phyloP scores from a whole-genome alignment of 2,329 filamentous ascomycete species.

The Reticulascus tulasneorum region DNA sequence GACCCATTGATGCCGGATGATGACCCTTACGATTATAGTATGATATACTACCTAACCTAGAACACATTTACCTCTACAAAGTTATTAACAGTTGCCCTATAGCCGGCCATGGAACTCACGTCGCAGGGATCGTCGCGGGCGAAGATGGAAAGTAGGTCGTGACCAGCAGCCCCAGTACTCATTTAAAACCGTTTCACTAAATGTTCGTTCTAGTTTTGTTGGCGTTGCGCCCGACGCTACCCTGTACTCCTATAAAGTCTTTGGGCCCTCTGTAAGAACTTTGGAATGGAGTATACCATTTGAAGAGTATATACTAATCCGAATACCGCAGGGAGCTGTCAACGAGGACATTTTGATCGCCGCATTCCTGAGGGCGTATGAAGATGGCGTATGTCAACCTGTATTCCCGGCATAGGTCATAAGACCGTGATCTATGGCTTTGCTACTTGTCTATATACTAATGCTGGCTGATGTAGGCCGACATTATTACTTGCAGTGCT shows the following conservation, averaged over 20 bases:
- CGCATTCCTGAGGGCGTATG: constrained; percentile 10
- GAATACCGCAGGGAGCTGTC: constrained; percentile 11
- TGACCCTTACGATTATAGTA: constrained; percentile 23
- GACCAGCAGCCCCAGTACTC: too few species aligned
- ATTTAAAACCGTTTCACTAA: background rate
- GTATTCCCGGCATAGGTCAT: too few species aligned
- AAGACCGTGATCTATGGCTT: too few species aligned
- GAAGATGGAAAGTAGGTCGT: constrained; percentile 12
- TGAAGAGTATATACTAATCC: background rate
- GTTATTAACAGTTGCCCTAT: too few species aligned
- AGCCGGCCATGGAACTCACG: constrained; percentile 26
- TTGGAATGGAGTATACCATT: background rate
- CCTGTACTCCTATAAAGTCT: constrained; percentile 11
- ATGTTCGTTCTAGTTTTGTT: background rate
- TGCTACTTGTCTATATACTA: background rate
- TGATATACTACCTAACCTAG: too few species aligned
- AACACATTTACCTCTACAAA: too few species aligned
- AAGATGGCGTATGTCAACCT: constrained; percentile 8
- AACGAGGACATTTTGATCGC: constrained; percentile 13
- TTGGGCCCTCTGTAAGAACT: constrained; percentile 7
- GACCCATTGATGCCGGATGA: constrained; percentile 22
- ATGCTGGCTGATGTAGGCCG: constrained; percentile 5
- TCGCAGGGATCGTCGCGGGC: constrained; percentile 25
- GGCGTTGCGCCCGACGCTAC: constrained; percentile 10
- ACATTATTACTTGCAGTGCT: constrained; percentile 22